Evolutionary conservation across 208 protist species (phyloP).

Genomic region (Blechomonas ayalai): DNA sequence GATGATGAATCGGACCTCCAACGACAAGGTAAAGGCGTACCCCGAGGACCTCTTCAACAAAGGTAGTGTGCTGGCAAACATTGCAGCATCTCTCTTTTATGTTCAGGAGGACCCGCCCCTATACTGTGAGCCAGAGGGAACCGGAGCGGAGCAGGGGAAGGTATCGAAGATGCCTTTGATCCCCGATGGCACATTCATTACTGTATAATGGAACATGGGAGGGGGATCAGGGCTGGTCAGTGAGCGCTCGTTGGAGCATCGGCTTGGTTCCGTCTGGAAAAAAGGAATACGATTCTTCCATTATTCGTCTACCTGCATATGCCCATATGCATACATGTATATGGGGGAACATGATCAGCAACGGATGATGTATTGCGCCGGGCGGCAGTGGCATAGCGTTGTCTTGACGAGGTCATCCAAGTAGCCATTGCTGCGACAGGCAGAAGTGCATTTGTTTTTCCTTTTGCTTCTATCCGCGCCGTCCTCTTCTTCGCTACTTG

Average conservation of each 20-base stretch:
- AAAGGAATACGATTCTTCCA: too few relatives aligned
- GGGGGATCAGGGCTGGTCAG: too few relatives aligned
- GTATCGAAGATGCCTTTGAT: background rate
- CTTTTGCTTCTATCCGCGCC: slow-evolving; percentile 4
- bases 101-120: slow-evolving; percentile 3
- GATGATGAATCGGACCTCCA: slow-evolving; percentile 56
- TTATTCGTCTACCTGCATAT: too few relatives aligned
- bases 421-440: background rate
- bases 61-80: slow-evolving; percentile 38
- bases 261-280: too few relatives aligned
- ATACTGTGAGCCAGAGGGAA: background rate
- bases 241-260: too few relatives aligned
- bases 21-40: slow-evolving; percentile 27
- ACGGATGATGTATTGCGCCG: slow-evolving; percentile 3
- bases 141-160: background rate
- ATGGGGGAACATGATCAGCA: too few relatives aligned
- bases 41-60: slow-evolving; percentile 45
- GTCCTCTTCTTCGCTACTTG: slow-evolving; percentile 2
- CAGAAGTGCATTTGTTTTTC: background rate
- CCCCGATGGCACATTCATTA: too few relatives aligned
- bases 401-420: slow-evolving; percentile 1
- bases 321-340: too few relatives aligned
- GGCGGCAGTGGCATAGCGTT: background rate
- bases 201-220: too few relatives aligned
- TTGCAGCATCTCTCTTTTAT: slow-evolving; percentile 21